These are phyloP conservation scores for Exsudoporus floridanus DNA, from an alignment of 1,284 basidiomycete genomes.

Conservation along the genomic window DNA sequence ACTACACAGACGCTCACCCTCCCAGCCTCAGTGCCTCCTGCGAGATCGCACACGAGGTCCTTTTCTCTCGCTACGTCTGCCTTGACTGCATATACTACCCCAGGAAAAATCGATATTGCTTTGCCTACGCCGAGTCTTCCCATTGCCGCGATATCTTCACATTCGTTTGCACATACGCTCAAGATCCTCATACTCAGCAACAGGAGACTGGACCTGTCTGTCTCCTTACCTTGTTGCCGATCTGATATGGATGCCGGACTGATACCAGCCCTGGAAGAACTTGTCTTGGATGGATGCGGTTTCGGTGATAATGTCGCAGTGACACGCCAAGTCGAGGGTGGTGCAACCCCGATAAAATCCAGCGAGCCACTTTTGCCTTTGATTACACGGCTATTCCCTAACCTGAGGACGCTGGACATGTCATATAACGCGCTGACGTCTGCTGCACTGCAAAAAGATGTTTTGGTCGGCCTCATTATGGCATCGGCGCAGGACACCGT, in stretches of 20 bases:
- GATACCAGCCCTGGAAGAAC: conserved; percentile 67
- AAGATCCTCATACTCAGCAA: conserved; percentile 61
- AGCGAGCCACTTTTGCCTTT: conserved; percentile 56
- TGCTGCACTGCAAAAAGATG: conserved; percentile 46
- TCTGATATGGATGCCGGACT: conserved; percentile 38
- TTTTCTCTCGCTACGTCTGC: conserved; percentile 53
- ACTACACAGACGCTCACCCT: conserved; percentile 58
- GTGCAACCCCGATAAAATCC: conserved; percentile 40
- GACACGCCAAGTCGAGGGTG: conserved; percentile 32
- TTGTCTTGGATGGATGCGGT: conserved; percentile 68
- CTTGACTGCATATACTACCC: conserved; percentile 13
- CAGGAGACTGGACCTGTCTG: conserved; percentile 61
- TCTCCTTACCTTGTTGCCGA: conserved; percentile 49
- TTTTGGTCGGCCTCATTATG: conserved; percentile 51
- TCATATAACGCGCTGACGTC: conserved; percentile 70
- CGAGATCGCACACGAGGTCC: conserved; percentile 57
- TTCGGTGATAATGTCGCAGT: conserved; percentile 56
- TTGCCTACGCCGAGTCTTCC: conserved; percentile 70
- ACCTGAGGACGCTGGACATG: conserved; percentile 62
- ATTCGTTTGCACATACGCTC: conserved; percentile 61
- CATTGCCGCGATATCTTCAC: conserved; percentile 54
- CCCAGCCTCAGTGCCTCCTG: conserved; percentile 56
- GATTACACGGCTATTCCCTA: conserved; percentile 65
- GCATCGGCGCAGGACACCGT: conserved; percentile 26
- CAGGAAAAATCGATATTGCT: conserved; percentile 47